Evolutionary conservation across 371 early-diverging fungal species (phyloP), one percentile per base, ranked within the genome.

Genomic region (Mortierella sp.): DNA sequence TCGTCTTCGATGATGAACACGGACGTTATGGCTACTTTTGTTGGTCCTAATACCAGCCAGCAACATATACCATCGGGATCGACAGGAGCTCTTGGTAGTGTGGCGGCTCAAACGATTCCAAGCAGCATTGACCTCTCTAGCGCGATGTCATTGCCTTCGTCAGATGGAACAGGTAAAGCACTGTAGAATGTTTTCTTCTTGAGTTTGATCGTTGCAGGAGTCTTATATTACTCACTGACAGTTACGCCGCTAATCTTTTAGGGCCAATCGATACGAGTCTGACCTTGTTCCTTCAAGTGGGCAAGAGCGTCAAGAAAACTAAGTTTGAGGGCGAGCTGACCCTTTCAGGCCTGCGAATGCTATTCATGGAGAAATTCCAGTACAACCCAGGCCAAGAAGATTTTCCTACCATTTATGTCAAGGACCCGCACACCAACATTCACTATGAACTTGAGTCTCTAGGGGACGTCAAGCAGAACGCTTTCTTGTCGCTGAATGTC

Each of bases 381-480:
- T 92, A 93, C 81, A 90, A 91, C 31, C 90, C 92, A 21, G 89
- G 92, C 5, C 90, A 92, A 72, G 89, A 91, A 10, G 91, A 93
- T 77, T 93, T 93, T 50, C 92, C 94, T 3, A 91, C 80, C 26
- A 92, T 95, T 43, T 95, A 96, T 77, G 92, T 96, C 48, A 90
- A 90, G 44, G 95, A 95, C 72, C 89, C 93, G 1, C 74, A 88
- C 9, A 77, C 90, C 8, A 88, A 89, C 48, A 89, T 95, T 21
- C 91, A 91, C 16, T 95, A 96, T 73, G 95, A 95, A 73, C 90
- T 96, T 19, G 93, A 93, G 64, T 91, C 95, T 75, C 79, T 94
- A 26, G 61, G 75, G 8, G 95, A 96, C 72, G 93, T 96, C 13
- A 86, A 80, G 40, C 79, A 93, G 53, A 91, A 91, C 14, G 89